Conservation (phyloP, 1,284 basidiomycete genomes). For the Trichosporon sp. region DNA sequence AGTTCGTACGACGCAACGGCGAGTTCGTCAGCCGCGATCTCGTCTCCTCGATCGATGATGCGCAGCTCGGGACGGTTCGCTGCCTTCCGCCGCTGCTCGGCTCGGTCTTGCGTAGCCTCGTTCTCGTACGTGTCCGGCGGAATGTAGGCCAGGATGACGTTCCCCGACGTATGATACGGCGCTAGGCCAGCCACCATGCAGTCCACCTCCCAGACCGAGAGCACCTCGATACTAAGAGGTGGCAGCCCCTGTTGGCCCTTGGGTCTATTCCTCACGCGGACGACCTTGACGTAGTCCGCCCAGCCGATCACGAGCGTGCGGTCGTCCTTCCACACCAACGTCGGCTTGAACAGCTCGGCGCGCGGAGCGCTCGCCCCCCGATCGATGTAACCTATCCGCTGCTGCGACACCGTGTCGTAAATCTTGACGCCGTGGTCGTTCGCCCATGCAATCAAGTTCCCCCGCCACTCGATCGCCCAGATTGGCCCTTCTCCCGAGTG, state of each 20-base stretch:
- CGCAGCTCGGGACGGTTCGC: constrained; percentile 88
- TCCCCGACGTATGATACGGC: constrained; percentile 62
- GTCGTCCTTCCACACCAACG: constrained; percentile 86
- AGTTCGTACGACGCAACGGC: constrained; percentile 70
- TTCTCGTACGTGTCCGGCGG: constrained; percentile 51
- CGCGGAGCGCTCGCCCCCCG: constrained; percentile 74
- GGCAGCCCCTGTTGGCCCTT: constrained; percentile 52
- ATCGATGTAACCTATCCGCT: constrained; percentile 82
- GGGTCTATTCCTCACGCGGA: constrained; percentile 61
- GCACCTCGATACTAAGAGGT: constrained; percentile 66
- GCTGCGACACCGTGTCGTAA: constrained; percentile 75
- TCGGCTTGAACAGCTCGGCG: constrained; percentile 89
- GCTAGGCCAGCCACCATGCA: constrained; percentile 92
- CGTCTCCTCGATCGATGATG: constrained; percentile 88
- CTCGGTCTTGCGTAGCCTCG: constrained; percentile 66
- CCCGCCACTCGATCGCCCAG: constrained; percentile 85
- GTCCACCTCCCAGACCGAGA: constrained; percentile 86
- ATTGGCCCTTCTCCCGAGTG: constrained; percentile 91
- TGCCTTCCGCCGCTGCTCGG: constrained; percentile 68
- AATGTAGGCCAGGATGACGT: constrained; percentile 76
- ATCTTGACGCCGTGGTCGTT: constrained; percentile 93
- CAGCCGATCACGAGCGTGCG: constrained; percentile 85
- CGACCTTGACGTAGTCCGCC: constrained; percentile 92
- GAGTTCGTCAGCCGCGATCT: constrained; percentile 80
- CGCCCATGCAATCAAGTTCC: constrained; percentile 88